phyloP scores from a whole-genome alignment of 352 stramenopile genomes.

The Phytopythium oedochilum region DNA sequence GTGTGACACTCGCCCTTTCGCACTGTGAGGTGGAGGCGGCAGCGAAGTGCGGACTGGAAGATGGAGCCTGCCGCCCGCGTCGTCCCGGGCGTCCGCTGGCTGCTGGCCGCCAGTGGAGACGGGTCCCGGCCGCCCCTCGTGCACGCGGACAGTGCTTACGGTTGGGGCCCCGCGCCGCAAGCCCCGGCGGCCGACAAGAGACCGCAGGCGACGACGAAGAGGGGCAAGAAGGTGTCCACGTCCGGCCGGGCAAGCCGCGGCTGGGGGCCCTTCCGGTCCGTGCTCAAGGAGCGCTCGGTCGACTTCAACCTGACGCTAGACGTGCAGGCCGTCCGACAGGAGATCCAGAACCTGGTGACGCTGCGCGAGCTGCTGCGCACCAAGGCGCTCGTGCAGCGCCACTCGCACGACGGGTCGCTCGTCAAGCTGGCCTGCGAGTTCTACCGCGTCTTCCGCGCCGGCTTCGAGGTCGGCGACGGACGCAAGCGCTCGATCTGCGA shows the following conservation, averaged over 20 bases:
- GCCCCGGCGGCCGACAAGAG: too few species aligned
- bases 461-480: neutral
- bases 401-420: constrained; percentile 22
- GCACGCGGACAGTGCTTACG: too few species aligned
- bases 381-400: constrained; percentile 14
- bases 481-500: neutral
- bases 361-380: constrained; percentile 21
- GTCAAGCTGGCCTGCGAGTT: constrained; percentile 15
- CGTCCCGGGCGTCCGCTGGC: too few species aligned
- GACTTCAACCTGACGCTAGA: constrained; percentile 45
- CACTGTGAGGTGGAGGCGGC: too few species aligned
- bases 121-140: too few species aligned
- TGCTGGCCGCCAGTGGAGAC: too few species aligned
- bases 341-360: constrained; percentile 21
- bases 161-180: too few species aligned
- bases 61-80: too few species aligned
- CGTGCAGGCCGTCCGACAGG: constrained; percentile 29
- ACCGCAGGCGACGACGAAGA: too few species aligned
- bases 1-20: too few species aligned
- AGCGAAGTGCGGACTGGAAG: too few species aligned
- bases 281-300: constrained; percentile 29
- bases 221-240: neutral
- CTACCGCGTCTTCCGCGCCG: neutral
- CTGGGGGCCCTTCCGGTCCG: constrained; percentile 28
- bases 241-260: constrained; percentile 2